phyloP scores from a whole-genome alignment of 2,329 filamentous ascomycete genomes.

The Lojkania enalia region DNA sequence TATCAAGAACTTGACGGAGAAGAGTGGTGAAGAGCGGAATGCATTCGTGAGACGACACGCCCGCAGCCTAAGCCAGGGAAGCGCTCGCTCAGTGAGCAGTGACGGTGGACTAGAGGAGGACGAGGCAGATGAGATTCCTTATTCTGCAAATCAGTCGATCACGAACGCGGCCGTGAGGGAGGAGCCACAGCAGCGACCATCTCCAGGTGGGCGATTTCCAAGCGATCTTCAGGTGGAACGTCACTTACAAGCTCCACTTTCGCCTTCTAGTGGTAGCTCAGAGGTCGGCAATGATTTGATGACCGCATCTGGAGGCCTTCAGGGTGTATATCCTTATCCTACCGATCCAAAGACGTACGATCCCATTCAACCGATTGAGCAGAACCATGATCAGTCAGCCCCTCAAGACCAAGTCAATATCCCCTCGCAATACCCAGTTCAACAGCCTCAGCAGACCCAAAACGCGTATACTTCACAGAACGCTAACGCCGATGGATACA shows the following conservation, averaged over 20 bases:
- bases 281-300: constrained; percentile 63
- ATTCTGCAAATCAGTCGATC: constrained; percentile 61
- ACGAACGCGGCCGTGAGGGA: constrained; percentile 40
- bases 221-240: constrained; percentile 88
- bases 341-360: constrained; percentile 23
- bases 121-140: constrained; percentile 67
- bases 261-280: constrained; percentile 81
- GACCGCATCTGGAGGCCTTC: constrained; percentile 61
- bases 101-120: constrained; percentile 50
- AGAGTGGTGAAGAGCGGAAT: constrained; percentile 82
- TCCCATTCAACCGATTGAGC: constrained; percentile 11
- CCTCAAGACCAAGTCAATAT: constrained; percentile 5
- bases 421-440: not conserved
- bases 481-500: constrained; percentile 16
- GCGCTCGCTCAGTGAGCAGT: constrained; percentile 55
- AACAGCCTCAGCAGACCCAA: constrained; percentile 2
- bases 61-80: constrained; percentile 71
- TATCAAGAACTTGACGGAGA: constrained; percentile 86
- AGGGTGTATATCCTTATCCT: constrained; percentile 41
- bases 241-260: constrained; percentile 77
- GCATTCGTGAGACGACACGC: constrained; percentile 84
- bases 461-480: constrained; percentile 9
- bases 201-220: constrained; percentile 95
- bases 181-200: constrained; percentile 64
- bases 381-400: not conserved